phyloP scores from a whole-genome alignment of 768 basidiomycete genomes.

The Dacryopinax primogenitus region DNA sequence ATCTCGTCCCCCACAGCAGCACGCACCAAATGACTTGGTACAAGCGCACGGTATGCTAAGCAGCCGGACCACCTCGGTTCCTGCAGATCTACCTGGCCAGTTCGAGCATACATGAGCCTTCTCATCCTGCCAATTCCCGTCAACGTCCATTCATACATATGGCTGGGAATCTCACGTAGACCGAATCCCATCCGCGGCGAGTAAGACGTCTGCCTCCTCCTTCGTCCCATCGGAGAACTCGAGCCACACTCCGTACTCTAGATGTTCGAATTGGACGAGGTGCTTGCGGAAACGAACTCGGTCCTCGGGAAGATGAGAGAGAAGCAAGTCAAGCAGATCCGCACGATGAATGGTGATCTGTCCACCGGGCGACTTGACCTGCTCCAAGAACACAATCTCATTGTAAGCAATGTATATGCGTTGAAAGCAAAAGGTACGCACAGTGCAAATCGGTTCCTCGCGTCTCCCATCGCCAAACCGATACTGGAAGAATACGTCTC shows the following conservation, averaged over 20 bases:
- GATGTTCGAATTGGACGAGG: not conserved
- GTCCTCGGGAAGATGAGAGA: not conserved
- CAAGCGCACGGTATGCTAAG: not conserved
- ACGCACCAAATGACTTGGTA: not conserved
- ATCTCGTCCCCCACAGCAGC: not conserved
- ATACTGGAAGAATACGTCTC: not conserved
- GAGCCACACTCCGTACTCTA: not conserved
- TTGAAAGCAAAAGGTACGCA: not conserved
- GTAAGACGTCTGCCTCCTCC: not conserved
- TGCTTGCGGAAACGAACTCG: not conserved
- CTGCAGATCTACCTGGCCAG: not conserved
- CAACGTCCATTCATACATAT: too few species aligned
- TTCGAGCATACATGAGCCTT: not conserved
- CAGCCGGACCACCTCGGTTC: not conserved
- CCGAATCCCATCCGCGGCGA: not conserved
- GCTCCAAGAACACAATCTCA: not conserved
- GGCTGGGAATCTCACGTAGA: constrained; percentile 7
- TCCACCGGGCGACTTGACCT: not conserved
- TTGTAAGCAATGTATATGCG: not conserved
- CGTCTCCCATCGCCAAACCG: not conserved
- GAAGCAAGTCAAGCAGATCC: not conserved
- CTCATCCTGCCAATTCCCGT: not conserved
- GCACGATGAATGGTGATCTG: not conserved
- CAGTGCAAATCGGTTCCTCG: not conserved
- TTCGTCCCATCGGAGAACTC: not conserved